Evolutionary conservation across 2,329 filamentous ascomycete genomes (phyloP).

Genomic region (Bertia moriformis): DNA sequence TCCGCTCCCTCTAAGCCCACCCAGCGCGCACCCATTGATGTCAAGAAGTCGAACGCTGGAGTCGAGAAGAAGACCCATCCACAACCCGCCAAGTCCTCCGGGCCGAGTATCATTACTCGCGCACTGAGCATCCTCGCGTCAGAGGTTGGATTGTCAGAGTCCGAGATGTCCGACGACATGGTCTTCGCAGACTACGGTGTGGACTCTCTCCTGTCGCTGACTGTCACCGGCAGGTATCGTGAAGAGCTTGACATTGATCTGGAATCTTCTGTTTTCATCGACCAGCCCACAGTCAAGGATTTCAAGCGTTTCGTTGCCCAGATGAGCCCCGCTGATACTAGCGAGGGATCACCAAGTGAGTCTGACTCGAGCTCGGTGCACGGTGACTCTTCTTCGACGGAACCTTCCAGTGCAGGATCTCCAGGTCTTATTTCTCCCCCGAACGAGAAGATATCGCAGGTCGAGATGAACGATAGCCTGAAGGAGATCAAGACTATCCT

Average conservation of each 20-base stretch:
- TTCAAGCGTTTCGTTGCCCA: constrained; percentile 4
- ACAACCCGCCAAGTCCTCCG: constrained; percentile 8
- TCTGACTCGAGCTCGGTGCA: not conserved
- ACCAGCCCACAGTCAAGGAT: constrained; percentile 7
- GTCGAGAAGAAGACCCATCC: not conserved
- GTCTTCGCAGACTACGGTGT: constrained; percentile 8
- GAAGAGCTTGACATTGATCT: constrained; percentile 8
- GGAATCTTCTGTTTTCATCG: constrained; percentile 5
- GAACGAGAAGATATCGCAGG: not conserved
- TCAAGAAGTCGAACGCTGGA: not conserved
- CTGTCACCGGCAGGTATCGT: constrained; percentile 7
- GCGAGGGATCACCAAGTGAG: not conserved
- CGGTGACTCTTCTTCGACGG: not conserved
- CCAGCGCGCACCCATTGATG: constrained; percentile 3
- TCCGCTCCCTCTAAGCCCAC: constrained; percentile 3
- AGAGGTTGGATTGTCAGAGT: constrained; percentile 6
- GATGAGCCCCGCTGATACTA: not conserved
- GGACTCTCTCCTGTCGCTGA: constrained; percentile 9
- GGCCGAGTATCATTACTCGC: constrained; percentile 5
- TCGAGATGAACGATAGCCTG: constrained; percentile 13
- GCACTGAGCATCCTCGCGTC: constrained; percentile 6
- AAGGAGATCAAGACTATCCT: constrained; percentile 35
- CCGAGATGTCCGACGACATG: constrained; percentile 6
- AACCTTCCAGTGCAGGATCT: constrained; percentile 4
- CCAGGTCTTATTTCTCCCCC: constrained; percentile 6